Evolutionary conservation across 2,329 filamentous ascomycete species (phyloP).

Genomic region (Fonsecaea erecta): DNA sequence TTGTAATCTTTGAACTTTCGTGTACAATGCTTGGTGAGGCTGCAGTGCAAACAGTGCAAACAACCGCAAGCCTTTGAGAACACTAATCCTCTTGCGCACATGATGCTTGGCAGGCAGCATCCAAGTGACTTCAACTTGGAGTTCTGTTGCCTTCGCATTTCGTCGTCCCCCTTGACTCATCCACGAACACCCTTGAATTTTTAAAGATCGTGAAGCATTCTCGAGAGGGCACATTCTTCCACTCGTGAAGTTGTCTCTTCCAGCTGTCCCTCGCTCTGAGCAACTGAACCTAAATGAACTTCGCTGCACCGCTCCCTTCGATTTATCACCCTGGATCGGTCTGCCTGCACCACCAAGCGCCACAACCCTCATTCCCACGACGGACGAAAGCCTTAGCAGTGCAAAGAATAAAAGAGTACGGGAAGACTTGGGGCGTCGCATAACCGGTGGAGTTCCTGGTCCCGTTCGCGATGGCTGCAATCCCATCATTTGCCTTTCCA

Average conservation of each 20-base stretch:
- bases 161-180: background rate
- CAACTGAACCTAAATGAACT: background rate
- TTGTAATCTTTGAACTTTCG: no score
- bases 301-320: background rate
- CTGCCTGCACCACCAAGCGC: background rate
- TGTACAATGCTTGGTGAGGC: no score
- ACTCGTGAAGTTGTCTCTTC: no score
- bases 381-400: background rate
- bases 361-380: background rate
- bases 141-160: background rate
- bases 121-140: background rate
- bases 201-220: background rate
- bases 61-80: background rate
- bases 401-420: background rate
- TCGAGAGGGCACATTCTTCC: background rate
- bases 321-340: background rate
- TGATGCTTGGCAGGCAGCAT: background rate
- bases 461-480: slow-evolving; percentile 19
- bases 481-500: slow-evolving; percentile 28
- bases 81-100: background rate
- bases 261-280: background rate
- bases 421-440: background rate
- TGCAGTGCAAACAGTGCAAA: background rate
- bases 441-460: background rate
- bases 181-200: background rate